phyloP scores from a whole-genome alignment of 2,329 filamentous ascomycete species.

The Colletotrichum sp. region DNA sequence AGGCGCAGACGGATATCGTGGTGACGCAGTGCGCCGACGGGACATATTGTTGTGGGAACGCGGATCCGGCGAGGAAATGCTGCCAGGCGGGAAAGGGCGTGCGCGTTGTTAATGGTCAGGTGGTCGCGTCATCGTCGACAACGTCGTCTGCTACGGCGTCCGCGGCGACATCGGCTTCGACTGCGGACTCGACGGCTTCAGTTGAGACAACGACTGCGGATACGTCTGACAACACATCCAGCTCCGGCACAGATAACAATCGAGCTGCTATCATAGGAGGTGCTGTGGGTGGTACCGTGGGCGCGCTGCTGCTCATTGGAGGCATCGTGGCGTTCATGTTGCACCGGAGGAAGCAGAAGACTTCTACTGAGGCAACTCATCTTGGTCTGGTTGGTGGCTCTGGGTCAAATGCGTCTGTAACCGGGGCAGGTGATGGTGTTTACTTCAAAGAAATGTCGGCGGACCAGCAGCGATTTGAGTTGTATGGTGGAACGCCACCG shows the following conservation, averaged over 20 bases:
- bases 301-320: neutral
- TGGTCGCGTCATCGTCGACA: neutral
- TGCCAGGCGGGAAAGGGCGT: neutral
- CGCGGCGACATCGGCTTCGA: neutral
- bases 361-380: neutral
- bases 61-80: neutral
- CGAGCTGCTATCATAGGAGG: neutral
- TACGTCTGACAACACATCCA: fast-evolving
- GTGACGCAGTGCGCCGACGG: neutral
- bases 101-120: neutral
- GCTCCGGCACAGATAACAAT: neutral
- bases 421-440: neutral
- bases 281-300: neutral
- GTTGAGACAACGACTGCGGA: neutral
- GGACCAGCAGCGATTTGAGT: neutral
- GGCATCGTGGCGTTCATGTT: neutral
- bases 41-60: neutral
- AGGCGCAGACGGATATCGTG: neutral
- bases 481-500: neutral
- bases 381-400: neutral
- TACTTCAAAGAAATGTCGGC: neutral
- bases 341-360: neutral
- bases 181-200: neutral
- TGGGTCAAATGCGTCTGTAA: neutral
- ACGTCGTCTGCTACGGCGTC: neutral